phyloP scores from a whole-genome alignment of 768 basidiomycete species.

The Heimioporus sp. region DNA sequence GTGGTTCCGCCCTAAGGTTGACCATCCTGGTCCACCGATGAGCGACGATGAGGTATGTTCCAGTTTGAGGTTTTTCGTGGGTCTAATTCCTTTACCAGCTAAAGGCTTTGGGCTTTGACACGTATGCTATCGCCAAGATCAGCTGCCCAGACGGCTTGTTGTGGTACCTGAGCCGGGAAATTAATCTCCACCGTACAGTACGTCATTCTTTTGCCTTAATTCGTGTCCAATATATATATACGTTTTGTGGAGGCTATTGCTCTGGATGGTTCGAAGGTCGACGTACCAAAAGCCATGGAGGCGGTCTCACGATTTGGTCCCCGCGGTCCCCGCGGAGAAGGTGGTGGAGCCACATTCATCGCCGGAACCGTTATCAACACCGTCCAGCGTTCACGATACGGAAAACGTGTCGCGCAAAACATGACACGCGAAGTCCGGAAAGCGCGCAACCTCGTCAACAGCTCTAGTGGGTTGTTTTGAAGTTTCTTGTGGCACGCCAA shows the following conservation, averaged over 20 bases:
- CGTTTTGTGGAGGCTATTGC: conserved; percentile 56
- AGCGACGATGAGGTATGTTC: conserved; percentile 52
- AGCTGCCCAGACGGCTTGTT: conserved; percentile 72
- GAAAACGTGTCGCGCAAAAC: conserved; percentile 57
- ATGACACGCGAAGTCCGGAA: conserved; percentile 53
- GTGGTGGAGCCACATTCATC: conserved; percentile 60
- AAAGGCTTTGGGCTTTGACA: conserved; percentile 62
- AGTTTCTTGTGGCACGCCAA: not conserved
- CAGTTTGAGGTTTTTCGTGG: not conserved
- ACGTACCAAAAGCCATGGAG: conserved; percentile 58
- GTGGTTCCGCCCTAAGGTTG: conserved; percentile 58
- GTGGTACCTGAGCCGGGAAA: conserved; percentile 63
- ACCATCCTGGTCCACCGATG: conserved; percentile 53
- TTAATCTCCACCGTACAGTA: conserved; percentile 74
- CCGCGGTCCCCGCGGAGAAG: conserved; percentile 37
- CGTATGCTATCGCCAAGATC: conserved; percentile 80
- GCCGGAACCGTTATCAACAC: conserved; percentile 56
- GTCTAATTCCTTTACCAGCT: conserved; percentile 46
- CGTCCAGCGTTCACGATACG: conserved; percentile 71
- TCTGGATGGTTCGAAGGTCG: conserved; percentile 45
- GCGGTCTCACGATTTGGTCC: conserved; percentile 47
- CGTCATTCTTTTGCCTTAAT: conserved; percentile 18
- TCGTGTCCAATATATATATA: not conserved
- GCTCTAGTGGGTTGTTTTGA: conserved; percentile 43
- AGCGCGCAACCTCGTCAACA: conserved; percentile 55